Conservation (phyloP, 202 grass and related monocot species). For the Panicum virgatum region DNA sequence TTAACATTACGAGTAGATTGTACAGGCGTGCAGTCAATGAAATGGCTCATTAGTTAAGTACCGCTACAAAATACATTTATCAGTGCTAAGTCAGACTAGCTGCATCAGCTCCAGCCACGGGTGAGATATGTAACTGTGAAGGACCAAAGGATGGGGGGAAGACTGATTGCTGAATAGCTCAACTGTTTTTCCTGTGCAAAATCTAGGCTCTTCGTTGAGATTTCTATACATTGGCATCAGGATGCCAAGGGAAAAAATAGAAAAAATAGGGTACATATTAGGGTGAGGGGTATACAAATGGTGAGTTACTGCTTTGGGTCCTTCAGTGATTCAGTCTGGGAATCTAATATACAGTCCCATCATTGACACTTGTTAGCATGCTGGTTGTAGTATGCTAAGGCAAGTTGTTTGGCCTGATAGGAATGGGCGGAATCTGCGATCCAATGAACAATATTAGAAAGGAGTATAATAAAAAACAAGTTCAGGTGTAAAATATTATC, state of each 20-base stretch:
- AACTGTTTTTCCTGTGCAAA: slow-evolving; percentile 59
- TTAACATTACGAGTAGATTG: slow-evolving; percentile 19
- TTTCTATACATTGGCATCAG: slow-evolving; percentile 53
- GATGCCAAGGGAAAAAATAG: slow-evolving; percentile 20
- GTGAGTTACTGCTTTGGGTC: slow-evolving; percentile 42
- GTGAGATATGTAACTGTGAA: slow-evolving; percentile 36
- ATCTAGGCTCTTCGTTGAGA: slow-evolving; percentile 45
- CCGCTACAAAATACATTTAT: slow-evolving; percentile 19
- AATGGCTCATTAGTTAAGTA: neutral
- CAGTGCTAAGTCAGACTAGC: slow-evolving; percentile 29
- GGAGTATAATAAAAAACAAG: neutral
- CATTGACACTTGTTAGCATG: slow-evolving; percentile 44
- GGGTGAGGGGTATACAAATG: slow-evolving; percentile 45
- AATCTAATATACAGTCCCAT: slow-evolving; percentile 57
- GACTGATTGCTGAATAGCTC: slow-evolving; percentile 21
- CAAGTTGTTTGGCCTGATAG: slow-evolving; percentile 12
- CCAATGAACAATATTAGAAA: slow-evolving; percentile 1
- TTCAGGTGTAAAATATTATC: neutral
- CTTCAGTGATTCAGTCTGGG: slow-evolving; percentile 41
- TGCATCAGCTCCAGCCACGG: slow-evolving; percentile 36
- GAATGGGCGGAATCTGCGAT: slow-evolving; percentile 38
- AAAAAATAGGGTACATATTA: slow-evolving; percentile 33
- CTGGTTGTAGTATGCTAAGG: slow-evolving; percentile 20
- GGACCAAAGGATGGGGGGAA: neutral
- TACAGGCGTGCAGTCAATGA: slow-evolving; percentile 23